Conservation (phyloP, 768 basidiomycete genomes). For the Tricholoma bakamatsutake region DNA sequence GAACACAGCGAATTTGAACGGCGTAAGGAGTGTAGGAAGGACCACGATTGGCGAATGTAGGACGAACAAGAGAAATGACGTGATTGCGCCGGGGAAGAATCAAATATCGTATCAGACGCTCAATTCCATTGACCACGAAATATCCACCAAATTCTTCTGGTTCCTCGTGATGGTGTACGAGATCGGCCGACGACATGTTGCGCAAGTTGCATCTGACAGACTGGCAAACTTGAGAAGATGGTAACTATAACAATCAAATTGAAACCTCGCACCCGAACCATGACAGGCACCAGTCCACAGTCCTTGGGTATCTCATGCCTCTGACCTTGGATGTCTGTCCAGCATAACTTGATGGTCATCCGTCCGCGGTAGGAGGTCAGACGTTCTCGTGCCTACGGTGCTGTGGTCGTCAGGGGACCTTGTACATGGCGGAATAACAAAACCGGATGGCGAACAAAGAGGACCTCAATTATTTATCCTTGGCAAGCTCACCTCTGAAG, state of each 20-base stretch:
- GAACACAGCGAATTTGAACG: slow-evolving; percentile 92
- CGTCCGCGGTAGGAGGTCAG: slow-evolving; percentile 87
- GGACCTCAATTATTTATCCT: slow-evolving; percentile 8
- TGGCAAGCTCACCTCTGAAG: slow-evolving; percentile 63
- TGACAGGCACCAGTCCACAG: slow-evolving; percentile 90
- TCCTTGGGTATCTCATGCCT: slow-evolving; percentile 71
- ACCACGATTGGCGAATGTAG: slow-evolving; percentile 88
- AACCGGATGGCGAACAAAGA: neutral
- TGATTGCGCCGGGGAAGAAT: slow-evolving; percentile 95
- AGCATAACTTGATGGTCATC: slow-evolving; percentile 83
- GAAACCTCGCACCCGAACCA: slow-evolving; percentile 79
- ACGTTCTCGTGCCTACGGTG: slow-evolving; percentile 79
- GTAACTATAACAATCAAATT: neutral
- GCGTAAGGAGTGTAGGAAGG: slow-evolving; percentile 93
- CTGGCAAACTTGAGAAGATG: slow-evolving; percentile 30
- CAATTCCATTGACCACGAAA: slow-evolving; percentile 98
- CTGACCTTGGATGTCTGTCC: slow-evolving; percentile 71
- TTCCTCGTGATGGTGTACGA: slow-evolving; percentile 90
- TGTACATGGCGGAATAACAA: neutral
- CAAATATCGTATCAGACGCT: slow-evolving; percentile 96
- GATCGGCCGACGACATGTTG: slow-evolving; percentile 74
- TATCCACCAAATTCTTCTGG: slow-evolving; percentile 99
- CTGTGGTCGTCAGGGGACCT: slow-evolving; percentile 7
- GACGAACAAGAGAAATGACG: slow-evolving; percentile 87
- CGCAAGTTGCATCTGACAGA: slow-evolving; percentile 92